phyloP scores from a whole-genome alignment of 208 protist species.

The Herpetomonas tarakana region DNA sequence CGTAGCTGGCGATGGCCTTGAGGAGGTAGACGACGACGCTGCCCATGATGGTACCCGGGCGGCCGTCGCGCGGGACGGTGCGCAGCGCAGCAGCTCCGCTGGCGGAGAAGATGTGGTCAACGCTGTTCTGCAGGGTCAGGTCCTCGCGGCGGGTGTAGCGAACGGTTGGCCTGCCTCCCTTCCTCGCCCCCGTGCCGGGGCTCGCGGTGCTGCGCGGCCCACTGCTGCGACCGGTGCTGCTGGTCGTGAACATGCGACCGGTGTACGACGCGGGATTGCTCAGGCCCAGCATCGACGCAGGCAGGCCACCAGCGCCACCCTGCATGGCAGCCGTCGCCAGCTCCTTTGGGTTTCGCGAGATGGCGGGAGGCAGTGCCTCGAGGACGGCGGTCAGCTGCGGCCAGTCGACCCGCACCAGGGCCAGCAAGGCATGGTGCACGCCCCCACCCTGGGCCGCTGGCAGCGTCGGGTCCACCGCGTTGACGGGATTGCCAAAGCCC shows the following conservation, averaged over 20 bases:
- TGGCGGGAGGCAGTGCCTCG: slow-evolving; percentile 22
- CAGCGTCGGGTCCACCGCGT: slow-evolving; percentile 20
- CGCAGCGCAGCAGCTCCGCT: slow-evolving; percentile 29
- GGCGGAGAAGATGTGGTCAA: slow-evolving; percentile 67
- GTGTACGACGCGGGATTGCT: neutral
- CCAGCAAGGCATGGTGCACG: slow-evolving; percentile 14
- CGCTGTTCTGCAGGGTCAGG: slow-evolving; percentile 55
- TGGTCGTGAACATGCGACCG: neutral
- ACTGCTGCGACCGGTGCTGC: neutral
- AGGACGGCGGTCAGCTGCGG: slow-evolving; percentile 30
- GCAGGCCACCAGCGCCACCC: neutral
- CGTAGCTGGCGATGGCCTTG: slow-evolving; percentile 63
- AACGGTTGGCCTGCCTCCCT: slow-evolving; percentile 14
- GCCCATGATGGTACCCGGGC: slow-evolving; percentile 30
- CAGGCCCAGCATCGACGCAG: neutral
- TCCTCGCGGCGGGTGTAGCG: slow-evolving; percentile 52
- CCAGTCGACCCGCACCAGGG: slow-evolving; percentile 38
- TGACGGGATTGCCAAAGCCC: neutral
- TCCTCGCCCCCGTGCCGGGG: slow-evolving; percentile 3
- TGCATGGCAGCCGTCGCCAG: neutral
- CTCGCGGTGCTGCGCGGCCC: slow-evolving; percentile 8
- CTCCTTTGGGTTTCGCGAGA: slow-evolving; percentile 3
- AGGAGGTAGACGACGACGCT: slow-evolving; percentile 60
- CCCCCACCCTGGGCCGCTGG: slow-evolving; percentile 16
- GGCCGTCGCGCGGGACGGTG: slow-evolving; percentile 37